phyloP scores from a whole-genome alignment of 2,329 filamentous ascomycete genomes.

The Cladosporium phlei region DNA sequence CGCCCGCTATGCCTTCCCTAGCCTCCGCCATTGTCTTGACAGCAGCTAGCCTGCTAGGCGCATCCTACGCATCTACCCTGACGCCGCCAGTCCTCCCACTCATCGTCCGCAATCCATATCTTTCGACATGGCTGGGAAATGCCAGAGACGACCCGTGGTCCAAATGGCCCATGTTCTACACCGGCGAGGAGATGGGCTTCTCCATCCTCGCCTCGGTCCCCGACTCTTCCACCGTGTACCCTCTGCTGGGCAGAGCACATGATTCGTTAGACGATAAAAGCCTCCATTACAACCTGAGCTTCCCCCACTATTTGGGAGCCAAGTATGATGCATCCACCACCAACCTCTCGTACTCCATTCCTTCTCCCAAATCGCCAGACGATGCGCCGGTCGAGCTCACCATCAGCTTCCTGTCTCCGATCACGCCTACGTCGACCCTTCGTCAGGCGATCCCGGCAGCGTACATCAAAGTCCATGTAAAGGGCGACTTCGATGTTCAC shows the following conservation, averaged over 20 bases:
- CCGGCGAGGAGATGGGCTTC: slow-evolving; percentile 61
- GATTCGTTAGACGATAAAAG: slow-evolving; percentile 52
- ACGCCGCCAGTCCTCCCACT: slow-evolving; percentile 50
- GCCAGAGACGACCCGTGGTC: slow-evolving; percentile 73
- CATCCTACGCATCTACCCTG: slow-evolving; percentile 48
- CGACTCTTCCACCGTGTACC: slow-evolving; percentile 56
- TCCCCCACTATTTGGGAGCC: slow-evolving; percentile 55
- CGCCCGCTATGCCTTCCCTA: slow-evolving; percentile 19
- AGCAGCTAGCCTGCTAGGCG: slow-evolving; percentile 27
- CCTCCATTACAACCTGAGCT: slow-evolving; percentile 52
- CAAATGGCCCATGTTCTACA: slow-evolving; percentile 83
- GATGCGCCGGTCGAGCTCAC: slow-evolving; percentile 49
- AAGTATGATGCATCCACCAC: slow-evolving; percentile 67
- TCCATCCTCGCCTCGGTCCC: slow-evolving; percentile 59
- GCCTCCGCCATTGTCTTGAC: slow-evolving; percentile 16
- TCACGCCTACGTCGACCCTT: slow-evolving; percentile 75
- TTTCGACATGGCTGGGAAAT: slow-evolving; percentile 54
- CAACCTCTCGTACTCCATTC: slow-evolving; percentile 61
- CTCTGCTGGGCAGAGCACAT: slow-evolving; percentile 61
- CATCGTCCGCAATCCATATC: slow-evolving; percentile 48
- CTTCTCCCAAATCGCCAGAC: slow-evolving; percentile 35
- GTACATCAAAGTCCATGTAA: slow-evolving; percentile 67
- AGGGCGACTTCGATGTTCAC: slow-evolving; percentile 54
- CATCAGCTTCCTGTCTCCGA: slow-evolving; percentile 68
- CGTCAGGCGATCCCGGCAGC: slow-evolving; percentile 77